Conservation (phyloP, 306 rosid genomes). For the Quercus dentata region DNA sequence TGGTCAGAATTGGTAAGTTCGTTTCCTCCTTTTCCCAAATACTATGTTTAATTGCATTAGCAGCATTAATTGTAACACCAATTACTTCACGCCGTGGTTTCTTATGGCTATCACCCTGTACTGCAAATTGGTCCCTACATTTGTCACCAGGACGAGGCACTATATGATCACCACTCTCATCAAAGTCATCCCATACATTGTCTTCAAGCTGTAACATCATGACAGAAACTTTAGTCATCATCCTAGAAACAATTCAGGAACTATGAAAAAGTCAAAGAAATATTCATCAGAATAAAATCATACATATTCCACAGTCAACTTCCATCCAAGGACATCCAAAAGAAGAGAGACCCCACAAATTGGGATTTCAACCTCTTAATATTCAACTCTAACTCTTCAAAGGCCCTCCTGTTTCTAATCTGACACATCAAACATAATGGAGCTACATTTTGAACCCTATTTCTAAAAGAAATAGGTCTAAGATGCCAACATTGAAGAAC, state of each 20-base stretch:
- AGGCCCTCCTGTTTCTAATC: too few species aligned
- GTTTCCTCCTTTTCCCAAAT: constrained; percentile 34
- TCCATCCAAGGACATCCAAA: too few species aligned
- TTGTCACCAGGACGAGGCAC: constrained; percentile 44
- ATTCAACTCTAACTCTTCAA: too few species aligned
- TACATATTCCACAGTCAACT: too few species aligned
- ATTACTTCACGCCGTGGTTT: constrained; percentile 29
- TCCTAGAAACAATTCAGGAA: not conserved
- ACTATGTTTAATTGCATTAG: constrained; percentile 28
- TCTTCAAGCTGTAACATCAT: constrained; percentile 61
- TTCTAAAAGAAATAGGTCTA: too few species aligned
- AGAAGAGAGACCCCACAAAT: too few species aligned
- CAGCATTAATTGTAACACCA: constrained; percentile 27
- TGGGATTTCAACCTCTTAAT: too few species aligned
- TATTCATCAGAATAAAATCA: not conserved
- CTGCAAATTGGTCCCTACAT: constrained; percentile 28
- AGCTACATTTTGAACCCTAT: too few species aligned
- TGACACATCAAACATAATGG: too few species aligned
- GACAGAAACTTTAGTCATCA: constrained; percentile 9
- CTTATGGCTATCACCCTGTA: constrained; percentile 36
- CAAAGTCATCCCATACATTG: constrained; percentile 55
- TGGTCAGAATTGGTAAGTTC: constrained; percentile 25
- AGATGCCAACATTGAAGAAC: too few species aligned
- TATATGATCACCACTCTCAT: constrained; percentile 49
- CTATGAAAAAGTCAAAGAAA: not conserved